Percentiles rank a stretch among this genome's conserved stretches.
These are phyloP conservation scores for Penicillium subrubescens DNA, from an alignment of 495 filamentous ascomycete genomes.

Conservation along the genomic window DNA sequence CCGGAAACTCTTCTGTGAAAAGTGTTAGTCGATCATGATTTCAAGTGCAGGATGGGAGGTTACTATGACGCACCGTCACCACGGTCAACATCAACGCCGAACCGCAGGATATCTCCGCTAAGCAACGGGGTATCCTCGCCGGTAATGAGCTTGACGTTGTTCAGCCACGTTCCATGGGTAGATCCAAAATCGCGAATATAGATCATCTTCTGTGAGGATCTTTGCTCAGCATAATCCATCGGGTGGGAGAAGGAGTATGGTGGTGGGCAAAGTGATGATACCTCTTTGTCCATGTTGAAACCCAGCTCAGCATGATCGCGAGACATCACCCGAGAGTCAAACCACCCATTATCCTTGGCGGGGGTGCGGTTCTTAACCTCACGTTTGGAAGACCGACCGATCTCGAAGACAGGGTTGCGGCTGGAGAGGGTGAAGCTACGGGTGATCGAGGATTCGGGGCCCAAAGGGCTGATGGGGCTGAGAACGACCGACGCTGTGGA, in stretches of 20 bases:
- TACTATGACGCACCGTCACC: conserved; percentile 42
- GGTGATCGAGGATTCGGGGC: conserved; percentile 25
- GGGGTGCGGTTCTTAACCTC: conserved; percentile 53
- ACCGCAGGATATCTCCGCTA: conserved; percentile 53
- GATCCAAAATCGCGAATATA: conserved; percentile 54
- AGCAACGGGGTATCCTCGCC: conserved; percentile 39
- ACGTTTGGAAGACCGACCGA: conserved; percentile 66
- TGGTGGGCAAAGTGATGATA: conserved; percentile 21
- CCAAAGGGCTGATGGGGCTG: conserved; percentile 27
- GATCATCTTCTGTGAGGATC: conserved; percentile 37
- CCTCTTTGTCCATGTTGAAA: conserved; percentile 45
- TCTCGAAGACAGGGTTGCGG: conserved; percentile 26
- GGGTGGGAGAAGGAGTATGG: background rate
- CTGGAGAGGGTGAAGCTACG: conserved; percentile 36
- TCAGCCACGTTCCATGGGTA: conserved; percentile 60
- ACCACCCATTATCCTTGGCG: conserved; percentile 65
- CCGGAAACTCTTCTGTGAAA: conserved; percentile 41
- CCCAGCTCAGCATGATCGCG: conserved; percentile 69
- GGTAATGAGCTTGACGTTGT: conserved; percentile 40
- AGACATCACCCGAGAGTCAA: conserved; percentile 82
- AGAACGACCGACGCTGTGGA: conserved; percentile 1
- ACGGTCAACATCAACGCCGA: conserved; percentile 57
- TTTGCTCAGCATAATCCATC: conserved; percentile 18
- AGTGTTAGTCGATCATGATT: conserved; percentile 11
- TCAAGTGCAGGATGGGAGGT: background rate